Percentiles rank a stretch among this genome's conserved stretches.
phyloP scores from a whole-genome alignment of 2,329 filamentous ascomycete genomes.

The Myrmaecium sp. region DNA sequence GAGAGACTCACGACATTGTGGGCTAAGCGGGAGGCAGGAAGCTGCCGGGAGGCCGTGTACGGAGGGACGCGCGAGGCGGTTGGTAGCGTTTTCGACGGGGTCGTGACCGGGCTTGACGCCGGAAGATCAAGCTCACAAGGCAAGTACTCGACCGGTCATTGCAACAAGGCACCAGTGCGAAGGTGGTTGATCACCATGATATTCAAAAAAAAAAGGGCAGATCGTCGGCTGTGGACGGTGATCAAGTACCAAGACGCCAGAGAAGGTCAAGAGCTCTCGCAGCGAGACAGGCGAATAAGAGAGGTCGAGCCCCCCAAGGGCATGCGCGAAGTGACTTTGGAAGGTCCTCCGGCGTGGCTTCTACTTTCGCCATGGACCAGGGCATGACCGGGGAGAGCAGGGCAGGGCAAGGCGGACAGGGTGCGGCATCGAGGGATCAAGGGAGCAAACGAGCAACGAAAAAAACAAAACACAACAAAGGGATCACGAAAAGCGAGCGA shows the following conservation, averaged over 20 bases:
- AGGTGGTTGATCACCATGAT: conserved; percentile 22
- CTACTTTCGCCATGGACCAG: too few species aligned
- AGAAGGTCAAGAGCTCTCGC: conserved; percentile 19
- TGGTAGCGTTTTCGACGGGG: too few species aligned
- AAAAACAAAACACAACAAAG: too few species aligned
- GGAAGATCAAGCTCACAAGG: conserved; percentile 19
- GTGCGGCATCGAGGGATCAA: too few species aligned
- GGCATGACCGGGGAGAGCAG: too few species aligned
- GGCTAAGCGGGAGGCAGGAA: conserved; percentile 9
- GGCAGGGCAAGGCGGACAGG: too few species aligned
- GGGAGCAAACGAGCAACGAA: too few species aligned
- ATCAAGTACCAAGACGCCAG: conserved; percentile 24
- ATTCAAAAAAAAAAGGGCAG: conserved; percentile 20
- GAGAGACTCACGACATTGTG: conserved; percentile 22
- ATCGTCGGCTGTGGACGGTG: conserved; percentile 17
- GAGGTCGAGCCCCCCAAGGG: too few species aligned
- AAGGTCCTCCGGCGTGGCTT: conserved; percentile 13
- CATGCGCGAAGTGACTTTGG: conserved; percentile 16
- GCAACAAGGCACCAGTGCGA: conserved; percentile 13
- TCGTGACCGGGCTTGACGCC: too few species aligned
- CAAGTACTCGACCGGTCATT: conserved; percentile 14
- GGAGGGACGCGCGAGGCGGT: conserved; percentile 8
- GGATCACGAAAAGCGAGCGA: too few species aligned
- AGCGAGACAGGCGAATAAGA: conserved; percentile 18
- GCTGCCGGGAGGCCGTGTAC: conserved; percentile 5